These are phyloP conservation scores for Camellia japonica DNA, from an alignment of 148 eudicot genomes.

Conservation along the genomic window DNA sequence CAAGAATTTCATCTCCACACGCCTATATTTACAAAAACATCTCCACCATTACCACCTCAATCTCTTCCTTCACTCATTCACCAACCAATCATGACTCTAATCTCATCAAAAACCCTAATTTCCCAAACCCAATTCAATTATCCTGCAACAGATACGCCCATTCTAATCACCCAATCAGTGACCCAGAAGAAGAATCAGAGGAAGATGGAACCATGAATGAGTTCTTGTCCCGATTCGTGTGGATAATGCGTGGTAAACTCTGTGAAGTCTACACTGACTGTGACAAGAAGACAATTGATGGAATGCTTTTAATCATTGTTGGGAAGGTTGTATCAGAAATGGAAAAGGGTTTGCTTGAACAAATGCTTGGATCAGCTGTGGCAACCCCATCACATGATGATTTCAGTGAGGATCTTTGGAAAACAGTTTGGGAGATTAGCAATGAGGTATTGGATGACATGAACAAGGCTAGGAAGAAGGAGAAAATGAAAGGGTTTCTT, in stretches of 20 bases:
- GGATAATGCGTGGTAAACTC: conserved; percentile 77
- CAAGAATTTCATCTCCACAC: conserved; percentile 13
- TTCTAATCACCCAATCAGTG: conserved; percentile 13
- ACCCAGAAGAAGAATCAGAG: conserved; percentile 35
- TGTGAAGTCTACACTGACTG: conserved; percentile 44
- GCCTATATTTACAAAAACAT: conserved; percentile 11
- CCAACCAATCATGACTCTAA: background rate
- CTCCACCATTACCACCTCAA: conserved; percentile 12
- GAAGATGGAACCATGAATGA: conserved; percentile 61
- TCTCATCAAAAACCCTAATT: conserved; percentile 5
- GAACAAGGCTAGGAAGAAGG: conserved; percentile 79
- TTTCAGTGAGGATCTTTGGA: conserved; percentile 79
- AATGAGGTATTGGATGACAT: conserved; percentile 61
- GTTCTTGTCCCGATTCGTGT: conserved; percentile 77
- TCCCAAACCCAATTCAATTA: background rate
- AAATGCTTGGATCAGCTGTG: conserved; percentile 25
- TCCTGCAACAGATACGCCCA: conserved; percentile 21
- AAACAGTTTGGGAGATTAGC: conserved; percentile 73
- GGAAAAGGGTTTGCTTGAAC: conserved; percentile 56
- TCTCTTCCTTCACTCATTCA: conserved; percentile 3
- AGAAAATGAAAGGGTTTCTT: conserved; percentile 61
- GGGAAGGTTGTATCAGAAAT: conserved; percentile 62
- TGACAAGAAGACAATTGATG: conserved; percentile 59
- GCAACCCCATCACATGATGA: conserved; percentile 38
- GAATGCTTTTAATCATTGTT: conserved; percentile 71